Evolutionary conservation across 2,329 filamentous ascomycete species (phyloP), one percentile per base, ranked within the genome.

Genomic region (Monosporascus sp.): DNA sequence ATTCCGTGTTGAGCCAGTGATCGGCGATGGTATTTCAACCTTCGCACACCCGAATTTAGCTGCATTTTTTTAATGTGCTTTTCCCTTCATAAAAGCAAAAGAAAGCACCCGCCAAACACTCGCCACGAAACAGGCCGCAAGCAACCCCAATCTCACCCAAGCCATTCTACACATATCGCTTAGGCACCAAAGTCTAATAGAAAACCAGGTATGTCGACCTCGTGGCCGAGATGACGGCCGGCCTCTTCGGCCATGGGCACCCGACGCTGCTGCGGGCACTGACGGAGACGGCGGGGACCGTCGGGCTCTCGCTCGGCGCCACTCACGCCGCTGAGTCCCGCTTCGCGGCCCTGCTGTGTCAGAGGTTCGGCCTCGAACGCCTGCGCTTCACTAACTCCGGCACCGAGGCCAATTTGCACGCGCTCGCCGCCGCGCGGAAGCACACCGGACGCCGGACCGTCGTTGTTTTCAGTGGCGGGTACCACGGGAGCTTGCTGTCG

Each of bases 331-430:
- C 78, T 46, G 84, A 88, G 65, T 0, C 73, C 77, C 11, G 69
- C 68, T 18, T 81, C 22, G 84, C 83, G 0, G 60, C 67, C 9
- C 62, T 75, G n/a, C 63, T 87, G n/a, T 78, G 75, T 52, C 60
- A 68, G 9, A 73, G 83, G 3, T 85, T 87, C 58, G 60, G 65
- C 0, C 68, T 86, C 5, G 81, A 83, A 6, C 72, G 75, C 14
- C 68, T 86, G 3, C 74, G 84, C 1, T 86, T 87, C 65, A 76
- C 79, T 43, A 87, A 87, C 65, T 84, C 81, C 0, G 84, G 84
- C 2, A 88, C 84, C 0, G 84, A 87, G 64, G 82, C 83, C 5
- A 87, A 83, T 49, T 71, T 82, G 5, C 78, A 83, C 61, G 82
- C 82, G 2, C 62, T 87, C 1, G 77, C 76, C 3, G 75, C 73